Evolutionary conservation across 208 protist species (phyloP).

Genomic region (Acanthamoeba rhysodes): DNA sequence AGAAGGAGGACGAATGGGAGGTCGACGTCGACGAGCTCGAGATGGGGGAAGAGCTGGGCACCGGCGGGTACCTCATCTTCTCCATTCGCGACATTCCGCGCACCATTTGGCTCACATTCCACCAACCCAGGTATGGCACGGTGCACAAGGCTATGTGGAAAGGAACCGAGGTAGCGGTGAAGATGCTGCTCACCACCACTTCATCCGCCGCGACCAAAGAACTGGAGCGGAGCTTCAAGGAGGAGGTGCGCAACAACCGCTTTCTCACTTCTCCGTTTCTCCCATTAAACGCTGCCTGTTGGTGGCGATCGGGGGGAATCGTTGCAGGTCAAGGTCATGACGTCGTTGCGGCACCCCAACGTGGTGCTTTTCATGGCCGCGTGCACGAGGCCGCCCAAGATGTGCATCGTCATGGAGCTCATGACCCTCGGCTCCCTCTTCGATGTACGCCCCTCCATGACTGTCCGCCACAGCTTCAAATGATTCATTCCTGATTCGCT

Average conservation of each 20-base stretch:
- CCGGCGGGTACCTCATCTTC: not conserved
- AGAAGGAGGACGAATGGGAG: constrained; percentile 22
- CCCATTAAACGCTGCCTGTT: not conserved
- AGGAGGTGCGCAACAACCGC: constrained; percentile 39
- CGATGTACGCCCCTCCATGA: not conserved
- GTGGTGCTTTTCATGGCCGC: constrained; percentile 81
- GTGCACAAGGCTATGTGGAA: constrained; percentile 65
- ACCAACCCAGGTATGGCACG: not conserved
- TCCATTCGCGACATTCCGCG: too few species aligned
- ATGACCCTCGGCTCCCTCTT: constrained; percentile 26
- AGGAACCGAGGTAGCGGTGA: constrained; percentile 71
- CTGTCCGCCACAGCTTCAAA: too few species aligned
- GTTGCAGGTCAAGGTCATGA: constrained; percentile 81
- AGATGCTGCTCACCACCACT: constrained; percentile 35
- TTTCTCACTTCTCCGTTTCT: not conserved
- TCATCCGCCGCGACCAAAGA: constrained; percentile 49
- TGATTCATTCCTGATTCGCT: not conserved
- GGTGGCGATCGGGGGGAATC: not conserved
- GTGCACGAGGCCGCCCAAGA: not conserved
- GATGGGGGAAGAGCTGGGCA: constrained; percentile 2
- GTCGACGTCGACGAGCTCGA: constrained; percentile 41
- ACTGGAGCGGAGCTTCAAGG: constrained; percentile 80
- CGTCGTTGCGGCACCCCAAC: constrained; percentile 83
- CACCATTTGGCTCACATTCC: too few species aligned
- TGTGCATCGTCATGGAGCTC: constrained; percentile 67